These are phyloP conservation scores for sweet orange (Citrus sinensis) DNA, from an alignment of 345 rosid species.

Conservation along the genomic window DNA sequence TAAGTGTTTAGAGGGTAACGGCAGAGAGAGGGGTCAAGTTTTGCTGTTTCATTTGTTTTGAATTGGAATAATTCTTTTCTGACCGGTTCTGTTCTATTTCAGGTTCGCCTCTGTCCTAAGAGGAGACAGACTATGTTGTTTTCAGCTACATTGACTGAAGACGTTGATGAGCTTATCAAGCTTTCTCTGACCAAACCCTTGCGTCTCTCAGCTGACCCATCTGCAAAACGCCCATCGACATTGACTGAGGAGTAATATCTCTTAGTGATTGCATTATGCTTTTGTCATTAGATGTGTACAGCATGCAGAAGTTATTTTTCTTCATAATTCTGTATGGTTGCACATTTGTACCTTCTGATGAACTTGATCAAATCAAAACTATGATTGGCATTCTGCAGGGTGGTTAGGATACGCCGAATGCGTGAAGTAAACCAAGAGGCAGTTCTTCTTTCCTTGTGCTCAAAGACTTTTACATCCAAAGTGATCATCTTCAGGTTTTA, in stretches of 20 bases:
- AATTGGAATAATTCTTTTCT: constrained; percentile 1
- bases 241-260: constrained; percentile 80
- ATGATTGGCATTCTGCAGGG: constrained; percentile 46
- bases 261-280: constrained; percentile 3
- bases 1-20: background rate
- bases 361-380: constrained; percentile 2
- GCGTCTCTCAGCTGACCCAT: constrained; percentile 95
- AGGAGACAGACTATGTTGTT: constrained; percentile 95
- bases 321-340: background rate
- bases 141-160: constrained; percentile 98
- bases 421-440: constrained; percentile 92
- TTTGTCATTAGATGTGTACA: background rate
- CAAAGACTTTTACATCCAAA: constrained; percentile 79
- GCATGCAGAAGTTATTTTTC: background rate
- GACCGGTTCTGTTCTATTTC: constrained; percentile 13
- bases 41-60: background rate
- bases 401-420: constrained; percentile 85
- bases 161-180: constrained; percentile 84
- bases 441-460: constrained; percentile 88
- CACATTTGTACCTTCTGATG: background rate
- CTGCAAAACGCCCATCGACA: constrained; percentile 81
- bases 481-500: constrained; percentile 86
- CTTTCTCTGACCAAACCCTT: constrained; percentile 91
- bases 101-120: constrained; percentile 91
- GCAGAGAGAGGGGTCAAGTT: background rate